Base-by-base conservation (phyloP, 805 yeast species). In the Candida anglica region DNA sequence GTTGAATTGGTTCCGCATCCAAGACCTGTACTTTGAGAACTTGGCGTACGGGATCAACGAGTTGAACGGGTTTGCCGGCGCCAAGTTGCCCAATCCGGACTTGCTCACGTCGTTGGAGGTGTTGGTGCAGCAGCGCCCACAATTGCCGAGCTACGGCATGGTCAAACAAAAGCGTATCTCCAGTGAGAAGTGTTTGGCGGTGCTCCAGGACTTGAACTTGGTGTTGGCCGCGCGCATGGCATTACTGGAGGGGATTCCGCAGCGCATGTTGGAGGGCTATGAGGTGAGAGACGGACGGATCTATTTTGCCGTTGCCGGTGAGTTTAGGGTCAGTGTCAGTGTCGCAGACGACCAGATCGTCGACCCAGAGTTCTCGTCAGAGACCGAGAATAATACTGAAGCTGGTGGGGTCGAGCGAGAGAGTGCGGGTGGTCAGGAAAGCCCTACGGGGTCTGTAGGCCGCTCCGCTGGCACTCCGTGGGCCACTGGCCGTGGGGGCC, bases 81-180 rank as follows among this genome's bases (percentile, higher is more conserved):
- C 98, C 0, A 89, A 94, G 50, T 62, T 91, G 34, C 95, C 96
- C 4, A 86, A 87, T 55, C 93, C 96, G 0, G 99, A 93, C 58
- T 56, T 93, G 15, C 72, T 79, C 16, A 89, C 98, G 0, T 86
- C 95, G 1, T 63, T 91, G 44, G 94, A 91, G 52, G 96, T 93
- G 0, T 66, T 89, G 35, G 75, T 79, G 26, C 68, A 75, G 25
- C 95, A 95, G 3, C 66, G 82, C 41, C 96, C 97, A 1, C 78
- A 75, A 24, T 66, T 85, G 25, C 80, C 87, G 2, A 68, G 82
- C 0, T 79, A 82, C 51, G 73, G 72, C 43, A 75, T 77, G 41
- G 58, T 81, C 4, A 67, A 73, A 11, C 58, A 63, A 9, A 56
- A 65, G 23, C 66, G 66, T 4, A 63, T 91, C 4, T 64, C 79